A percentile compares a stretch with the other conserved stretches of the same genome.
Conservation (phyloP, 768 basidiomycete genomes). For the Sistotremastrum suecicum region DNA sequence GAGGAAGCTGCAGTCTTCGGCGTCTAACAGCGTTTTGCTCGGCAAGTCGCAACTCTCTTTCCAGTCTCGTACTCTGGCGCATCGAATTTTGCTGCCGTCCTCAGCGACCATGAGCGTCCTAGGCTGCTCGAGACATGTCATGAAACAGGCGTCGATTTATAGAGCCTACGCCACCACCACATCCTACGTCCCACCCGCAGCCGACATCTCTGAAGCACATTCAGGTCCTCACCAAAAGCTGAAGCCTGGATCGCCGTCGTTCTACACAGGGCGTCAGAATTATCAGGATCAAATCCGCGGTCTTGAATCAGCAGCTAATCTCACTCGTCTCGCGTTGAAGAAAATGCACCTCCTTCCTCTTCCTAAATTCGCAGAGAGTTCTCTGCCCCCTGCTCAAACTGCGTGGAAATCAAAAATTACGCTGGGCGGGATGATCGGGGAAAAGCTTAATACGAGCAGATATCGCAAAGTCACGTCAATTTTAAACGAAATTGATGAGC, state of each 20-base stretch:
- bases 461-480: slow-evolving; percentile 51
- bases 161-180: slow-evolving; percentile 10
- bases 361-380: slow-evolving; percentile 49
- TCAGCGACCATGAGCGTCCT: too few species aligned
- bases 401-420: slow-evolving; percentile 58
- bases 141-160: too few species aligned
- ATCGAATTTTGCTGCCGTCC: background rate
- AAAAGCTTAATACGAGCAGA: slow-evolving; percentile 49
- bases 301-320: slow-evolving; percentile 49
- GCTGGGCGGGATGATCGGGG: slow-evolving; percentile 42
- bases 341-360: slow-evolving; percentile 62
- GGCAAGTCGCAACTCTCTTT: too few species aligned
- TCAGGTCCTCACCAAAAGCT: slow-evolving; percentile 4
- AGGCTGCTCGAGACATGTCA: too few species aligned
- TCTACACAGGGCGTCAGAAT: slow-evolving; percentile 67
- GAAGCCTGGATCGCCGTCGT: slow-evolving; percentile 55
- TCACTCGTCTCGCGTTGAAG: slow-evolving; percentile 45
- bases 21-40: too few species aligned
- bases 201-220: background rate
- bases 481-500: slow-evolving; percentile 53
- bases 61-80: background rate
- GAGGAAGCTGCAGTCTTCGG: background rate
- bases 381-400: slow-evolving; percentile 41
- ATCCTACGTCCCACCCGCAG: slow-evolving; percentile 17
- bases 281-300: slow-evolving; percentile 61